Percentiles rank a stretch among this genome's conserved stretches.
Evolutionary conservation across 2,329 filamentous ascomycete species (phyloP).

Genomic region (Remersonia thermophila): DNA sequence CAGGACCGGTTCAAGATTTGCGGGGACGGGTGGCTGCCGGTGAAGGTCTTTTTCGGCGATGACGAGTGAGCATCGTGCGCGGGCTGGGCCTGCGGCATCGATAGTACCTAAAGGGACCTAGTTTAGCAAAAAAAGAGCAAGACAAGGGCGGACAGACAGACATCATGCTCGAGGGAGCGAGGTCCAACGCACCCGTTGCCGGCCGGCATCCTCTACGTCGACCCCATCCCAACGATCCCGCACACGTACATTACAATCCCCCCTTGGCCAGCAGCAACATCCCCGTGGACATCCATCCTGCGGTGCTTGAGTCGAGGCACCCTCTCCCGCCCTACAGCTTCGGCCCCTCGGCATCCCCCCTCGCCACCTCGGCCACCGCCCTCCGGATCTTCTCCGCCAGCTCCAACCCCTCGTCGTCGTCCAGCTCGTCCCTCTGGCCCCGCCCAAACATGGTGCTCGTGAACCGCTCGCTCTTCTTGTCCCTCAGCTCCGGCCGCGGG

Average conservation of each 20-base stretch:
- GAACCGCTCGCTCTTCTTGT: conserved; percentile 50
- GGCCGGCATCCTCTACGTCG: too few species aligned
- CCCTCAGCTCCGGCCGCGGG: conserved; percentile 59
- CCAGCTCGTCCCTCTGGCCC: conserved; percentile 59
- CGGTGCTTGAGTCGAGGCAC: too few species aligned
- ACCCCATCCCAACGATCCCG: too few species aligned
- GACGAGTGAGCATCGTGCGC: conserved; percentile 63
- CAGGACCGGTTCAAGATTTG: conserved; percentile 75
- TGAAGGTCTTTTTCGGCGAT: conserved; percentile 74
- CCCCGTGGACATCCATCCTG: too few species aligned
- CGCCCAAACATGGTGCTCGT: conserved; percentile 64
- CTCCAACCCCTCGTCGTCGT: conserved; percentile 57
- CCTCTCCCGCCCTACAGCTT: conserved; percentile 25
- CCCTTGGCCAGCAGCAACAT: too few species aligned
- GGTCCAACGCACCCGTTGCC: too few species aligned
- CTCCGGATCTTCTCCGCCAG: conserved; percentile 45
- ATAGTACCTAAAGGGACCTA: not conserved
- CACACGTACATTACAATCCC: too few species aligned
- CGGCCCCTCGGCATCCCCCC: conserved; percentile 25
- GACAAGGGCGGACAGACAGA: too few species aligned
- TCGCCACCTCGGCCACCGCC: conserved; percentile 35
- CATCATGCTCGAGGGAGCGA: too few species aligned
- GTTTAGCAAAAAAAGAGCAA: not conserved
- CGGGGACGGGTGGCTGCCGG: conserved; percentile 58
- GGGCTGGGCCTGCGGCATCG: too few species aligned